phyloP scores from a whole-genome alignment of 768 basidiomycete genomes.

The Lyophyllum decastes region DNA sequence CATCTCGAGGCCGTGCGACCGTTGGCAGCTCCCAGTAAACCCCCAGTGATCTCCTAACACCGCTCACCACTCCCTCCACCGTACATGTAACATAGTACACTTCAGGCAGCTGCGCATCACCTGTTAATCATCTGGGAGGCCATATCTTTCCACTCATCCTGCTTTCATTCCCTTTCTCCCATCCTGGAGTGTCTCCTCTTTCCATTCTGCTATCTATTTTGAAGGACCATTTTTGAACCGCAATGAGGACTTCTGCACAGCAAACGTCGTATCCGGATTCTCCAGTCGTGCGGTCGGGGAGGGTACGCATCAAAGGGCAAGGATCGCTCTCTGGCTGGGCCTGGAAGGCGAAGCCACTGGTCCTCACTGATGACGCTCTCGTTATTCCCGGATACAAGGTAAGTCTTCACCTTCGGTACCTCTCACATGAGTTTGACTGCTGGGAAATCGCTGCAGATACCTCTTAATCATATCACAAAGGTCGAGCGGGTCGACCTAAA shows the following conservation, averaged over 20 bases:
- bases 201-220: not conserved
- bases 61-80: slow-evolving; percentile 2
- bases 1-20: slow-evolving; percentile 9
- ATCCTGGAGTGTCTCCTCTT: not conserved
- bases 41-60: slow-evolving; percentile 5
- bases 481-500: slow-evolving; percentile 41
- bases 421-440: not conserved
- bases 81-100: slow-evolving; percentile 15
- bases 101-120: not conserved
- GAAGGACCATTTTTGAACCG: not conserved
- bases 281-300: slow-evolving; percentile 11
- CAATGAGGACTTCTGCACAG: slow-evolving; percentile 1
- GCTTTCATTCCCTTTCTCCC: not conserved
- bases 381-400: slow-evolving; percentile 20
- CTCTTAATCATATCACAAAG: slow-evolving; percentile 34
- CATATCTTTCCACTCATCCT: not conserved
- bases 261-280: not conserved
- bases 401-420: not conserved
- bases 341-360: slow-evolving; percentile 21
- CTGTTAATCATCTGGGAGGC: not conserved
- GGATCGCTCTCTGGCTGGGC: slow-evolving; percentile 17
- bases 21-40: slow-evolving; percentile 9
- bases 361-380: slow-evolving; percentile 19
- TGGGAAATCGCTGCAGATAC: slow-evolving; percentile 18
- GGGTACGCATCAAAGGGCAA: slow-evolving; percentile 17